Evolutionary conservation across 2,329 filamentous ascomycete species (phyloP).

Genomic region (Canariomyces notabilis): DNA sequence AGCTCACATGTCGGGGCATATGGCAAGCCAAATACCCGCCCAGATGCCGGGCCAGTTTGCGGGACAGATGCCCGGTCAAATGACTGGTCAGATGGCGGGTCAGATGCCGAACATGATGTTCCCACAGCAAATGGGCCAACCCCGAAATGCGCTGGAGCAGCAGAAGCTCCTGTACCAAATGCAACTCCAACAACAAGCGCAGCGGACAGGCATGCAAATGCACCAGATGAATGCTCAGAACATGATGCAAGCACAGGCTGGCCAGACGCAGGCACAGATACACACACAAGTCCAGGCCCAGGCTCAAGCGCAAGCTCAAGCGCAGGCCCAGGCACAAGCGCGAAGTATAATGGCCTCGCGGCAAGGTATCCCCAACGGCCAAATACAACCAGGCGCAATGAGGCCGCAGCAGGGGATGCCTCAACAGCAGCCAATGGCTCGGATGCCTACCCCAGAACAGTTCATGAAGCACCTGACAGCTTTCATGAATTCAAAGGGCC

Average conservation of each 20-base stretch:
- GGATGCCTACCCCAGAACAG: slow-evolving; percentile 54
- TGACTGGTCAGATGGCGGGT: slow-evolving; percentile 3
- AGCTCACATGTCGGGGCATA: slow-evolving; percentile 34
- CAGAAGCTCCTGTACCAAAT: slow-evolving; percentile 79
- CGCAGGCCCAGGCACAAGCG: slow-evolving; percentile 19
- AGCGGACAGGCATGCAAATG: slow-evolving; percentile 16
- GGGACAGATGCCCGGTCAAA: slow-evolving; percentile 4
- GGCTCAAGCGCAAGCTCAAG: slow-evolving; percentile 17
- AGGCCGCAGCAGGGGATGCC: slow-evolving; percentile 37
- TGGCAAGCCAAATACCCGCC: slow-evolving; percentile 31
- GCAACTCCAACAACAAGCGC: slow-evolving; percentile 67
- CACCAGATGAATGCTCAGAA: slow-evolving; percentile 8
- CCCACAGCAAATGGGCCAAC: slow-evolving; percentile 38
- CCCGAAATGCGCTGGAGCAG: slow-evolving; percentile 59
- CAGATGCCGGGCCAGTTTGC: slow-evolving; percentile 2
- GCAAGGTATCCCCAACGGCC: slow-evolving; percentile 52
- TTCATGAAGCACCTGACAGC: slow-evolving; percentile 71
- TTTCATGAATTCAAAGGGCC: slow-evolving; percentile 71
- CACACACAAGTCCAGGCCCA: slow-evolving; percentile 19
- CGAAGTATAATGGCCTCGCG: slow-evolving; percentile 47
- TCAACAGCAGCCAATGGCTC: slow-evolving; percentile 37
- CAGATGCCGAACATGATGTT: slow-evolving; percentile 28
- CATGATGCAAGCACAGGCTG: slow-evolving; percentile 10
- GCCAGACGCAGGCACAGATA: slow-evolving; percentile 12
- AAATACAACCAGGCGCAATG: slow-evolving; percentile 42